Evolutionary conservation across 2,329 filamentous ascomycete species (phyloP), one percentile per base, ranked within the genome.

Genomic region (Stagonosporopsis vannaccii): DNA sequence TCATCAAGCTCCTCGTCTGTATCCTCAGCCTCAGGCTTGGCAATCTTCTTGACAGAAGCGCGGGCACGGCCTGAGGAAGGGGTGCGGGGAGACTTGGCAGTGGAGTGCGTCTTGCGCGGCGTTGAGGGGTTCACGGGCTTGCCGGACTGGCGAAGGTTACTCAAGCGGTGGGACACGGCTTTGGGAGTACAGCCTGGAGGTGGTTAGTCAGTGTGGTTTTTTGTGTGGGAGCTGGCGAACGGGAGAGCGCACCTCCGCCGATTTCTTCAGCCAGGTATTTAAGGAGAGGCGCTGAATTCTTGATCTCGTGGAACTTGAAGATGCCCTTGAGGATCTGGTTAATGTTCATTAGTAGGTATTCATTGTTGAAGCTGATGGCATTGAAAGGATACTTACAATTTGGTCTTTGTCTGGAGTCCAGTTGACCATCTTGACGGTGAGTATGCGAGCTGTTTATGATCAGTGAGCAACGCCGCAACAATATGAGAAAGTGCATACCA

Each of bases 101-200:
- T 36, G 3, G 26, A n/a, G 1, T 4, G 9, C 2, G 6, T 33
- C 36, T 46, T 51, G 17, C 41, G 41, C 23, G 53, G 35, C 0
- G 35, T 11, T 4, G 7, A 4, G 7, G 41, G 20, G n/a, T 23
- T 22, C 6, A 23, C 22, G 4, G 11, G 13, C 26, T 47, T 51
- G 25, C 60, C 62, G 8, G 23, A 19, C 4, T 51, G 60, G 23
- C 64, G 63, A 6, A 70, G 48, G 51, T 65, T 68, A 35, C 32
- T 52, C 7, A 72, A 52, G 6, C 66, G 65, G 51, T 69, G 61
- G 15, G 49, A 54, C 4, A 70, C 64, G 4, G 69, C 67, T 39
- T 70, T 72, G 9, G 66, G 55, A 1, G 67, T 72, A 37, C 69
- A 72, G 1, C 53, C 67, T 70, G 39, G 6, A 17, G 4, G 2